A percentile compares a stretch with the other conserved stretches of the same genome.
Evolutionary conservation across 2,329 filamentous ascomycete species (phyloP).

Genomic region (Penicillium sp.): DNA sequence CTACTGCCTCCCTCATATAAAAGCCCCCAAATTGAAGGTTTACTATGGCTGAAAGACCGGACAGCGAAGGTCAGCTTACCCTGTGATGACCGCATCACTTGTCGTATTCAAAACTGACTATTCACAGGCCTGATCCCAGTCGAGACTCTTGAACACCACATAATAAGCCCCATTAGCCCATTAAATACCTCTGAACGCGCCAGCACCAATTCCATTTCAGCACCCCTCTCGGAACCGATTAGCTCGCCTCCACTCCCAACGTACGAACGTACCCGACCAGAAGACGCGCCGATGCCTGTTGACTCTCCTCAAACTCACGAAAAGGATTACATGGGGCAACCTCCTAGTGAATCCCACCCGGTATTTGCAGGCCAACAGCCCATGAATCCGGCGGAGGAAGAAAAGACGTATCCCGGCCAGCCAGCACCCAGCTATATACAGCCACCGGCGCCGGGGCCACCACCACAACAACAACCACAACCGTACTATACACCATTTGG

Average conservation of each 20-base stretch:
- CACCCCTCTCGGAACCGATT: not conserved
- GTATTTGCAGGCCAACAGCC: constrained; percentile 1
- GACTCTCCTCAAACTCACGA: not conserved
- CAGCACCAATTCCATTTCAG: not conserved
- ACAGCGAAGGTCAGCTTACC: not conserved
- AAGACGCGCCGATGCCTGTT: constrained; percentile 1
- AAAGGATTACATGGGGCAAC: constrained; percentile 9
- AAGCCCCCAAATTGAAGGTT: not conserved
- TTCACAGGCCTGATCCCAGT: constrained; percentile 16
- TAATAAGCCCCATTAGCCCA: not conserved
- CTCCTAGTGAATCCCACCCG: not conserved
- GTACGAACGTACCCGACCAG: not conserved
- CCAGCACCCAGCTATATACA: constrained; percentile 6
- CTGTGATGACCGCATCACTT: not conserved
- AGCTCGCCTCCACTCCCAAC: not conserved
- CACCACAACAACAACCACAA: not conserved
- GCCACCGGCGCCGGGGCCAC: not conserved
- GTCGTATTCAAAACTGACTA: not conserved
- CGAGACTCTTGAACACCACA: not conserved
- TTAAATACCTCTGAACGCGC: not conserved
- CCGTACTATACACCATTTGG: constrained; percentile 16
- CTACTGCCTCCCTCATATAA: not conserved
- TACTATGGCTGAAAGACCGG: not conserved
- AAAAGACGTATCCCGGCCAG: constrained; percentile 20
- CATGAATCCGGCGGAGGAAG: constrained; percentile 2